Evolutionary conservation across 345 rosid genomes (phyloP), one percentile per base, ranked within the genome.

Genomic region (Brassica cretica): DNA sequence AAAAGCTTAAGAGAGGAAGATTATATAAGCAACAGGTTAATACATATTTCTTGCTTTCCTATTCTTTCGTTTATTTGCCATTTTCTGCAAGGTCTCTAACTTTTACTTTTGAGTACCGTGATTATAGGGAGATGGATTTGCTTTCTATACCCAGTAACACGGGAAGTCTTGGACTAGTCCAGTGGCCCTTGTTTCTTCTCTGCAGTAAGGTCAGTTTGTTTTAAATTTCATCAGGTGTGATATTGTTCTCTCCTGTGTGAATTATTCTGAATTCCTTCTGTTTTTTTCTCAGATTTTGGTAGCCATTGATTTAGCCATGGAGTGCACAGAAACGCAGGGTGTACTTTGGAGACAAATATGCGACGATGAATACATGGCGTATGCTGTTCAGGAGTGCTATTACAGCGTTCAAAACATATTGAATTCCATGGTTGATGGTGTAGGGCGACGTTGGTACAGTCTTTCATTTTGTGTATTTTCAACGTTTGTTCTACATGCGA

Each of bases 171-270:
- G 81, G 86, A 85, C 87, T 95, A 76, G 98, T 93, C 62, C 99
- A 95, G 75, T 95, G 99, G 99, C 99, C 99, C 73, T 84, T 95
- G 88, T 95, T 95, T 87, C 96, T 95, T 80, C 87, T 95, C 41
- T 93, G 99, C 84, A 95, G 98, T 80, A 95, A 95, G 98, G 99
- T 95, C 59, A 69, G 35, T 69, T 72, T 71, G 66, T 80, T 77
- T 41, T 63, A 61, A 25, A 70, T 72, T 62, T 59, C 72, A 33
- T 21, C 27, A 27, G 30, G 24, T 64, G 33, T 15, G 76, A 66
- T 51, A 21, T 74, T 74, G 27, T 78, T 72, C 64, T 79, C 73
- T 58, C 56, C 14, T 74, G 53, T 66, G 76, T 19, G 25, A 35
- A 55, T 9, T 29, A 39, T 75, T 58, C 33, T 65, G 59, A 60